phyloP scores from a whole-genome alignment of 2,329 filamentous ascomycete species.

The Microcera coccophila region DNA sequence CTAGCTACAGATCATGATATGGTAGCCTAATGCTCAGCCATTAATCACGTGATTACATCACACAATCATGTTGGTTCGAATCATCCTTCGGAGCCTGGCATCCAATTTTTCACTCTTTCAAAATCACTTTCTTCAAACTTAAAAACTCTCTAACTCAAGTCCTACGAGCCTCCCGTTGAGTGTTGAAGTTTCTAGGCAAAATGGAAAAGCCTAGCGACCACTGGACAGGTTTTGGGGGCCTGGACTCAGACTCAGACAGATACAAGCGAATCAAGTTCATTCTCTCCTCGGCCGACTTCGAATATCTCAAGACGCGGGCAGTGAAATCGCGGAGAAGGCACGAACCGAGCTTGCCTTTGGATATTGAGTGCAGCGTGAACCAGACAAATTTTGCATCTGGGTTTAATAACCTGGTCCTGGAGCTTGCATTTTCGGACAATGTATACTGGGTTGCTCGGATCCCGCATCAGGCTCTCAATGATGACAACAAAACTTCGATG shows the following conservation, averaged over 20 bases:
- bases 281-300: slow-evolving; percentile 15
- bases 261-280: slow-evolving; percentile 15
- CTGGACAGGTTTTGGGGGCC: slow-evolving; percentile 11
- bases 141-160: too few relatives aligned
- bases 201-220: slow-evolving; percentile 15
- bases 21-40: too few relatives aligned
- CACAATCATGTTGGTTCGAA: too few relatives aligned
- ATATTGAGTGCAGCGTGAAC: slow-evolving; percentile 11
- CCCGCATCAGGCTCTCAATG: slow-evolving; percentile 13
- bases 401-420: slow-evolving; percentile 24
- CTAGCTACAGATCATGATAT: too few relatives aligned
- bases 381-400: slow-evolving; percentile 16
- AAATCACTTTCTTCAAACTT: too few relatives aligned
- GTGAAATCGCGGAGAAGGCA: slow-evolving; percentile 11
- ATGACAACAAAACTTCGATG: slow-evolving; percentile 18
- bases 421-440: slow-evolving; percentile 26
- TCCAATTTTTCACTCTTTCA: too few relatives aligned
- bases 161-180: too few relatives aligned
- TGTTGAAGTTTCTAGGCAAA: too few relatives aligned
- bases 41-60: too few relatives aligned
- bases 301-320: slow-evolving; percentile 11
- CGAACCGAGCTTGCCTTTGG: slow-evolving; percentile 6
- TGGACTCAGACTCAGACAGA: slow-evolving; percentile 12
- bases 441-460: slow-evolving; percentile 26
- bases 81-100: too few relatives aligned